Evolutionary conservation across 2,329 filamentous ascomycete genomes (phyloP), one percentile per base, ranked within the genome.

Genomic region (Cercospora citrullina): DNA sequence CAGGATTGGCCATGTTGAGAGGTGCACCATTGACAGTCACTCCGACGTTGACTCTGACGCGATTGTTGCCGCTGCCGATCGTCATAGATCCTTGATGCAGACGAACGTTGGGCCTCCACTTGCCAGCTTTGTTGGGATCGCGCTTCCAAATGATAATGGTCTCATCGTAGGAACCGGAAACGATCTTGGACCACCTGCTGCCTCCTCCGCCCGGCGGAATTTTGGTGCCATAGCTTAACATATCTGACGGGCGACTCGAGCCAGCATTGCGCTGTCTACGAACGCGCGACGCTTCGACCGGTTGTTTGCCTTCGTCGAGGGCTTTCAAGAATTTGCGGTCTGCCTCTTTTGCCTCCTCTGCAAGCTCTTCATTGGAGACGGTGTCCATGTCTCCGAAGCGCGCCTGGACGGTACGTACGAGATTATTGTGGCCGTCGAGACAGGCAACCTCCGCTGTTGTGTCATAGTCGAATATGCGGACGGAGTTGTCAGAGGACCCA

Each of bases 151-250:
- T 92, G 72, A 97, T 94, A 73, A 99, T 93, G 10, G 89, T 94
- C 81, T 97, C 93, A 73, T 99, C 95, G 74, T 99, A 99, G 0
- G 93, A 97, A 2, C 95, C 95, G 6, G 94, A 97, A 3, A 99
- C 93, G 68, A 99, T 99, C n/a, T 94, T 90, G 9, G 91, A 93
- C 83, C 94, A 97, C 72, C 86, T 89, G 75, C 92, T 92, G 28
- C 94, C 93, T 45, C 94, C 94, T 26, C 94, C 94, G 12, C 94
- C 94, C 0, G 94, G 94, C 1, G 94, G 94, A 2, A 98, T 84
- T 77, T 92, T 95, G 16, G 94, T 92, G 0, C 94, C 94, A 60
- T 92, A 88, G 0, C 92, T 91, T 65, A 89, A 89, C 55, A 96
- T 89, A 70, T 95, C 89, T 62, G 90, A 87, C 0, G 92, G 92